Conservation (phyloP, 1,284 basidiomycete species). For the Sporisorium graminicola region DNA sequence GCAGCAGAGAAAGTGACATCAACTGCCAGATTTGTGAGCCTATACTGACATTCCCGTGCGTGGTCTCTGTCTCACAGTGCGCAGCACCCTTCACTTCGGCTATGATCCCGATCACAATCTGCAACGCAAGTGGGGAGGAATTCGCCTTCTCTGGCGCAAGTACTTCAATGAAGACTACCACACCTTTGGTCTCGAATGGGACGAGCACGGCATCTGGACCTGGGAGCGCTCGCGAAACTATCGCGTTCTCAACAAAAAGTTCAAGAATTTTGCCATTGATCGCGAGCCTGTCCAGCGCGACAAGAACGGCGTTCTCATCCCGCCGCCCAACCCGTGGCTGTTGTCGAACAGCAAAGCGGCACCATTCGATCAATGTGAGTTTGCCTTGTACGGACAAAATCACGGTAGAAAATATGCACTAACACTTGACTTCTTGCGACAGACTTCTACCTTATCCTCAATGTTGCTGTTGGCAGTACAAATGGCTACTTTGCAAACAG, state of each 20-base stretch:
- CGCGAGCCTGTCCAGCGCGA: slow-evolving; percentile 71
- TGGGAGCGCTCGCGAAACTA: no score
- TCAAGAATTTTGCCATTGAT: no score
- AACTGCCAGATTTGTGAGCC: no score
- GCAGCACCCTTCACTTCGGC: no score
- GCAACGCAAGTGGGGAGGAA: slow-evolving; percentile 51
- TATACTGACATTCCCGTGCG: slow-evolving; percentile 70
- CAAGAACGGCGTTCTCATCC: slow-evolving; percentile 70
- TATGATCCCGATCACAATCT: no score
- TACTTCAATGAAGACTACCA: slow-evolving; percentile 77
- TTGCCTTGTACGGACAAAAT: no score
- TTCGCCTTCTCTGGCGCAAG: slow-evolving; percentile 78
- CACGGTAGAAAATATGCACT: no score
- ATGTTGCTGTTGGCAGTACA: slow-evolving; percentile 84
- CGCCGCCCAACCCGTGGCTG: slow-evolving; percentile 74
- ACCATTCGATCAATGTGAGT: slow-evolving; percentile 79
- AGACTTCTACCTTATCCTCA: slow-evolving; percentile 83
- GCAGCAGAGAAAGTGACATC: background rate
- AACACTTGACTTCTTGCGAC: no score
- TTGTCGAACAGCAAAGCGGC: slow-evolving; percentile 73
- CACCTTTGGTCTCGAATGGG: no score
- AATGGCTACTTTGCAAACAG: slow-evolving; percentile 79
- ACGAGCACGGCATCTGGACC: no score
- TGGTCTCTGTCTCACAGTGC: slow-evolving; percentile 72
- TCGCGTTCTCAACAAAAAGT: no score